phyloP scores from a whole-genome alignment of 495 filamentous ascomycete genomes.

The Aspergillus sclerotiicarbonarius region DNA sequence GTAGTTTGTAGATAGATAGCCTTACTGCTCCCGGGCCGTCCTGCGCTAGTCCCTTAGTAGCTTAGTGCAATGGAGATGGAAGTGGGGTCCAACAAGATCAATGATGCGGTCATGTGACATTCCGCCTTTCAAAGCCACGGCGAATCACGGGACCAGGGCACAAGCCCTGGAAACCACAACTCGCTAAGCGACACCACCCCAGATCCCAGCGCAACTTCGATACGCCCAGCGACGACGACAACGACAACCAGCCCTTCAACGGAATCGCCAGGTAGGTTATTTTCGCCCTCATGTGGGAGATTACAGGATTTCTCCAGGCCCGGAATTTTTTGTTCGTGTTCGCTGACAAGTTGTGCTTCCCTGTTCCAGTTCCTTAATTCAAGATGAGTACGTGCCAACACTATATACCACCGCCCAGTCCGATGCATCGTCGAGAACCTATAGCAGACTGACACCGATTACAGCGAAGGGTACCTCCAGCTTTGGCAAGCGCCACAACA shows the following conservation, averaged over 20 bases:
- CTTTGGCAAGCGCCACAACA: constrained; percentile 99
- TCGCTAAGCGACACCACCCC: constrained; percentile 42
- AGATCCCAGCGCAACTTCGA: constrained; percentile 40
- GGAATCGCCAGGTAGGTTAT: constrained; percentile 49
- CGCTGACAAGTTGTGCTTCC: constrained; percentile 18
- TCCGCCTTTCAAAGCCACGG: neutral
- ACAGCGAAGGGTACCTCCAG: constrained; percentile 91
- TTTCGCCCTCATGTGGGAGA: neutral
- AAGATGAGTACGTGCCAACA: constrained; percentile 61
- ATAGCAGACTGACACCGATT: constrained; percentile 45
- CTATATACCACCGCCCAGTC: constrained; percentile 27
- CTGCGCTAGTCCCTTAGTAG: neutral
- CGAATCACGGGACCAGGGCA: constrained; percentile 36
- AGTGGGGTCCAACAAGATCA: constrained; percentile 1
- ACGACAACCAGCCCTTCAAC: constrained; percentile 52
- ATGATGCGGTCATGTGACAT: constrained; percentile 10
- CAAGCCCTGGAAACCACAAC: constrained; percentile 38
- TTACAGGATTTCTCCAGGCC: neutral
- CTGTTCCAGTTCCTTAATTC: constrained; percentile 51
- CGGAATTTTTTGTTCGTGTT: constrained; percentile 3
- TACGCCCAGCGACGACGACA: constrained; percentile 51
- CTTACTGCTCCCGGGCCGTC: neutral
- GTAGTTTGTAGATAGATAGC: neutral
- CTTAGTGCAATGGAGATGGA: neutral
- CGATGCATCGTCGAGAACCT: constrained; percentile 25